A percentile compares a stretch with the other conserved stretches of the same genome.
Conservation (phyloP, 2,329 filamentous ascomycete genomes). For the Cladorrhinum sp. region DNA sequence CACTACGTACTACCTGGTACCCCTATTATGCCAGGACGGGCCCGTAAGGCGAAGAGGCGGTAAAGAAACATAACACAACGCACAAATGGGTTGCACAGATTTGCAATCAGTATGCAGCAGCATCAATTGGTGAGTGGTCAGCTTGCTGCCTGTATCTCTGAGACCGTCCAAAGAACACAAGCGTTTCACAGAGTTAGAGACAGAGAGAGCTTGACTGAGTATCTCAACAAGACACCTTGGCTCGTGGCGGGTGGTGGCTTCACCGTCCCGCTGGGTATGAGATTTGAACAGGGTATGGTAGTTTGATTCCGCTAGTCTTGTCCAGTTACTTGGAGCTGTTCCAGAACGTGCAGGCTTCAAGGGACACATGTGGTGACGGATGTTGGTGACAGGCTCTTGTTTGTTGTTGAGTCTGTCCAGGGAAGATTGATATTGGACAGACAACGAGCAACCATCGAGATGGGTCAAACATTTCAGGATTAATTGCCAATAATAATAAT, state of each 20-base stretch:
- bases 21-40: background rate
- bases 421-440: background rate
- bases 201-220: slow-evolving; percentile 23
- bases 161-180: background rate
- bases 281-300: background rate
- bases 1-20: background rate
- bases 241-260: slow-evolving; percentile 3
- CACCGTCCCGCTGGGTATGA: slow-evolving; percentile 4
- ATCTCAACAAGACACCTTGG: slow-evolving; percentile 3
- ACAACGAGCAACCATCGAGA: no score
- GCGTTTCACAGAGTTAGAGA: background rate
- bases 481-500: no score
- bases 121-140: background rate
- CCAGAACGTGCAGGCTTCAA: slow-evolving; percentile 1
- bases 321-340: slow-evolving; percentile 2
- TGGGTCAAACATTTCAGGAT: no score
- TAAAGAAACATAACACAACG: slow-evolving; percentile 19
- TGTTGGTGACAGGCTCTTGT: background rate
- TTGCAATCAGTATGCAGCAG: background rate
- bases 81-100: background rate
- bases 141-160: background rate
- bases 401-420: background rate
- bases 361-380: background rate
- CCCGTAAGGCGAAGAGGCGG: slow-evolving; percentile 20
- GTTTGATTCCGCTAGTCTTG: background rate